These are phyloP conservation scores for Apiospora arundinis DNA, from an alignment of 2,329 filamentous ascomycete genomes.

Conservation along the genomic window DNA sequence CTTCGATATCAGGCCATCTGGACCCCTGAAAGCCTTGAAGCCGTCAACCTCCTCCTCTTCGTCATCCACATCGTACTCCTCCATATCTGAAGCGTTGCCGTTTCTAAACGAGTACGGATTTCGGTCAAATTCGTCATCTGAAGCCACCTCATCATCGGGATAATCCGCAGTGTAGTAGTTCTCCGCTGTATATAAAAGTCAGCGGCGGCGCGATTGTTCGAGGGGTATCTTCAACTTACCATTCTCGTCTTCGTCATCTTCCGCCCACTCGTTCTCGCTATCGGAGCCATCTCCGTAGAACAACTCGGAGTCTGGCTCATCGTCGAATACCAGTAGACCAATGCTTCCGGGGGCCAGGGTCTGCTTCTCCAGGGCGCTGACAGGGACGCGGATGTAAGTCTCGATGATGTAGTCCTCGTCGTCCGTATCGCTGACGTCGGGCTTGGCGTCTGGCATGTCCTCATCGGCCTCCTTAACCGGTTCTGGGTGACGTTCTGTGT, in stretches of 20 bases:
- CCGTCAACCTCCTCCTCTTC: conserved; percentile 35
- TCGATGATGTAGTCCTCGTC: conserved; percentile 69
- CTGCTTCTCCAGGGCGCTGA: conserved; percentile 51
- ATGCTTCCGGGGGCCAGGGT: conserved; percentile 57
- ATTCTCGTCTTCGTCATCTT: conserved; percentile 71
- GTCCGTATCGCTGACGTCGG: conserved; percentile 50
- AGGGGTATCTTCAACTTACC: conserved; percentile 48
- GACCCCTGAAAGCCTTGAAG: conserved; percentile 45
- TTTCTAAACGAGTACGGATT: conserved; percentile 62
- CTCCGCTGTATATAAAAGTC: conserved; percentile 58
- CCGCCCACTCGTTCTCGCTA: conserved; percentile 62
- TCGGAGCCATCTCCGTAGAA: conserved; percentile 69
- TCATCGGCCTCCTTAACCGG: conserved; percentile 33
- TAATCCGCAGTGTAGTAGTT: conserved; percentile 83
- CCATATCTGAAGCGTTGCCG: conserved; percentile 59
- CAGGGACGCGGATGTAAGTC: conserved; percentile 68
- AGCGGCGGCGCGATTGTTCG: not conserved
- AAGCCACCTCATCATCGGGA: conserved; percentile 78
- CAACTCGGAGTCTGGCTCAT: conserved; percentile 62
- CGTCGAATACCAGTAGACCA: conserved; percentile 62
- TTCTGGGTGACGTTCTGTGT: conserved; percentile 61
- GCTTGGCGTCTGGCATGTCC: conserved; percentile 38
- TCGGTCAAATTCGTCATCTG: conserved; percentile 69
- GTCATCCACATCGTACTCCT: conserved; percentile 56
- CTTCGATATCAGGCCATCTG: conserved; percentile 43